Percentiles rank a stretch among this genome's conserved stretches.
These are phyloP conservation scores for Geoglossum cookeanum DNA, from an alignment of 2,329 filamentous ascomycete genomes.

Conservation along the genomic window DNA sequence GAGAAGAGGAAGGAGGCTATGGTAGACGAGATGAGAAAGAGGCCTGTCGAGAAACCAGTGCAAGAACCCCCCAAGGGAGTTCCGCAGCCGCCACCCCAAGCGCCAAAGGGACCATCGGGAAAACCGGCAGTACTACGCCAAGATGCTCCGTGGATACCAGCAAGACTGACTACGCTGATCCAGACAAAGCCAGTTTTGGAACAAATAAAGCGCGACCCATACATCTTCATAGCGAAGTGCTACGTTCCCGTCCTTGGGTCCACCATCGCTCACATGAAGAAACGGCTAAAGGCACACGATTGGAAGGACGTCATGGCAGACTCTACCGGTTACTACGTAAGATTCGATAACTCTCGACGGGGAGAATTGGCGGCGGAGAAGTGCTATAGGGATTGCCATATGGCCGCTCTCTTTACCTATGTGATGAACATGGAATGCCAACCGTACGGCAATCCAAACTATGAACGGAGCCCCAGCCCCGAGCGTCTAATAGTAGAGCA, in stretches of 20 bases:
- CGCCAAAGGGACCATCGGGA: conserved; percentile 66
- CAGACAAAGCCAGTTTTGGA: conserved; percentile 47
- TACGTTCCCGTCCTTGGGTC: conserved; percentile 74
- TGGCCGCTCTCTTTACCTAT: conserved; percentile 78
- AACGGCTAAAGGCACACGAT: conserved; percentile 63
- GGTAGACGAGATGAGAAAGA: conserved; percentile 15
- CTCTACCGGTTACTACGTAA: conserved; percentile 70
- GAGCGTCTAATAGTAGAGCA: conserved; percentile 28
- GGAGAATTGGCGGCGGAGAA: conserved; percentile 67
- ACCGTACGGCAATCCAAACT: conserved; percentile 44
- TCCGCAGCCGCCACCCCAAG: conserved; percentile 53
- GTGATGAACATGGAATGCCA: conserved; percentile 79
- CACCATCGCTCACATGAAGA: conserved; percentile 78
- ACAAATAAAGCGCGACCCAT: conserved; percentile 60
- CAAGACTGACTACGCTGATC: conserved; percentile 25
- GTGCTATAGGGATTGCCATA: conserved; percentile 62
- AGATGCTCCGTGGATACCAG: conserved; percentile 10
- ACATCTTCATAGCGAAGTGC: conserved; percentile 73
- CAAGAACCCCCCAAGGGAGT: conserved; percentile 14
- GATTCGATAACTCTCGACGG: conserved; percentile 61
- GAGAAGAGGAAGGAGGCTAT: conserved; percentile 30
- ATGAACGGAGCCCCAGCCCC: conserved; percentile 34
- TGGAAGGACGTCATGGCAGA: conserved; percentile 73
- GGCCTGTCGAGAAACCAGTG: conserved; percentile 10
- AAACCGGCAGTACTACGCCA: conserved; percentile 19